Conservation (phyloP, 2,329 filamentous ascomycete species). For the Metarhizium humberi region DNA sequence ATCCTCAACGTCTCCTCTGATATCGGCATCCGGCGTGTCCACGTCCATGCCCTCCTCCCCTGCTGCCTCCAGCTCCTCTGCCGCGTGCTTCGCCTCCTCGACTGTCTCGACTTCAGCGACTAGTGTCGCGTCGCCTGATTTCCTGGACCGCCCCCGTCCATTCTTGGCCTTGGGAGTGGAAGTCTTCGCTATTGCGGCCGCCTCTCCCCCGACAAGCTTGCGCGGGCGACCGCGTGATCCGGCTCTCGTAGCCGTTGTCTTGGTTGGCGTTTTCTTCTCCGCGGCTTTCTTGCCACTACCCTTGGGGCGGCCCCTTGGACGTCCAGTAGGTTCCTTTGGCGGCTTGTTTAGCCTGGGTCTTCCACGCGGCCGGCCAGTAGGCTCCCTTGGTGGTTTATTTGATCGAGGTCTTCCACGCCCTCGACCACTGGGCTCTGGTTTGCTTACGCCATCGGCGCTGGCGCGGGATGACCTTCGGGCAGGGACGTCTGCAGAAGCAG, state of each 20-base stretch:
- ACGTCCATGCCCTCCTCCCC: not conserved
- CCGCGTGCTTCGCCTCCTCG: not conserved
- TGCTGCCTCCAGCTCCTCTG: not conserved
- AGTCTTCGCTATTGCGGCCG: slow-evolving; percentile 3
- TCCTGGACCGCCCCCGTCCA: slow-evolving; percentile 6
- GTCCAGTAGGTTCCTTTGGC: slow-evolving; percentile 28
- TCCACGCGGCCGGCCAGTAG: slow-evolving; percentile 36
- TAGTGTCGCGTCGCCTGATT: not conserved
- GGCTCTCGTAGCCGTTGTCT: slow-evolving; percentile 5
- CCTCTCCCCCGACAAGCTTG: slow-evolving; percentile 12
- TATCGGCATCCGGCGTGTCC: slow-evolving; percentile 4
- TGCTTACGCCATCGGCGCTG: slow-evolving; percentile 28
- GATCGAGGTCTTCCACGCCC: slow-evolving; percentile 35
- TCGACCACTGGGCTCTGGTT: slow-evolving; percentile 29
- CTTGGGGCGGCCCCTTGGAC: slow-evolving; percentile 38
- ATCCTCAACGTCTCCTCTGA: slow-evolving; percentile 16
- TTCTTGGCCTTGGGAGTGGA: not conserved
- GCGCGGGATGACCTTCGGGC: slow-evolving; percentile 19
- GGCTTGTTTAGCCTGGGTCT: slow-evolving; percentile 28
- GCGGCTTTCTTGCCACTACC: slow-evolving; percentile 26
- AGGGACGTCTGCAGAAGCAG: not conserved
- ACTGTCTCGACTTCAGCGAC: not conserved
- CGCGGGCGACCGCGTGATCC: slow-evolving; percentile 21
- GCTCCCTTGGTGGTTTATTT: slow-evolving; percentile 19
- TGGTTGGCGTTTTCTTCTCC: slow-evolving; percentile 7